Base-by-base conservation (phyloP, 2,329 filamentous ascomycete species). In the Coniochaeta sp. region DNA sequence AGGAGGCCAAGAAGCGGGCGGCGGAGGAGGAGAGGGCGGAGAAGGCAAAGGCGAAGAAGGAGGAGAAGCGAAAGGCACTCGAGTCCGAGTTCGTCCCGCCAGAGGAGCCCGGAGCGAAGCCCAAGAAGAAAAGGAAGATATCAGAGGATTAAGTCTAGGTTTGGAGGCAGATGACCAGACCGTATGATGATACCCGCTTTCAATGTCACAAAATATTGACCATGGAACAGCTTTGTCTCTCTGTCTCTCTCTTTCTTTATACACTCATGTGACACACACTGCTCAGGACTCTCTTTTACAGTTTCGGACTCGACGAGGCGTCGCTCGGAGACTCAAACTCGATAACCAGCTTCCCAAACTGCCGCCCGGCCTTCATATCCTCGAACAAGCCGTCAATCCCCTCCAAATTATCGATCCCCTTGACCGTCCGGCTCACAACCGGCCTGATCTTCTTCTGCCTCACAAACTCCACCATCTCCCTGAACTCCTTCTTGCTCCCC, bases 291-390 rank as follows among this genome's bases (percentile, higher is more conserved):
- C 17, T 19, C 11, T 52, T 12, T 31, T 14, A 81, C 62, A 81
- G 64, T 66, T 77, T 82, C 47, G 47, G 19, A 31, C 77, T 68
- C 31, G 59, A 58, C 40, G n/a, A n/a, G n/a, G 62, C 62, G 3
- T 50, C 47, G 17, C 50, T 59, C 14, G 66, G 71, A 14, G 68
- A 65, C 0, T 68, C 79, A 67, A 93, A 82, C 67, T 90, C 84
- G 65, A 97, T 84, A 1, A 97, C 91, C 67, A 98, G 74, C 76
- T 98, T 98, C 12, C 93, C 95, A 78, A 98, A 96, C 74, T 98
- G 93, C 63, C 77, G 86, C 0, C 89, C 91, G 6, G 85, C 83
- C 71, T 90, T 91, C 85, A 98, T 96, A 58, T 96, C 91, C 44
- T 90, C 87, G 71, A 96, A 98, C 58, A 97, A 73, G 0, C 79